Conservation (phyloP, 2,329 filamentous ascomycete species). For the Phyllosticta citrichinensis region DNA sequence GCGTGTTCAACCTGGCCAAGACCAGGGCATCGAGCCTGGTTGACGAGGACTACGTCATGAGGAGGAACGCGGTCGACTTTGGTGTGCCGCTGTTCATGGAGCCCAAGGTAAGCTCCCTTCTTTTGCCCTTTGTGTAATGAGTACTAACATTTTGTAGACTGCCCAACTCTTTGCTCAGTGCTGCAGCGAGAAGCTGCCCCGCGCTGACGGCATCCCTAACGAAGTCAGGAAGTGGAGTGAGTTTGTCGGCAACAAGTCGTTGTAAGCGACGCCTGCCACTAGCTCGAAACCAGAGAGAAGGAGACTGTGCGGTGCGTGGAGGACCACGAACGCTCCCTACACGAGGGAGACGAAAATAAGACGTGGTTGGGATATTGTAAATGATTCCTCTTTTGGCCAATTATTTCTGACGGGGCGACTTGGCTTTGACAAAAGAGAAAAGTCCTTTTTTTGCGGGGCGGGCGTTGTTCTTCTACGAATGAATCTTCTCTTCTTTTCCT, state of each 20-base stretch:
- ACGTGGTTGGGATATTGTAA: neutral
- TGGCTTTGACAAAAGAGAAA: neutral
- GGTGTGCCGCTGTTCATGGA: constrained; percentile 98
- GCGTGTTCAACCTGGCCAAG: constrained; percentile 89
- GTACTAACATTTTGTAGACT: constrained; percentile 48
- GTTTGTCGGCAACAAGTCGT: constrained; percentile 57
- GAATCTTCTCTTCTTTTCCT: neutral
- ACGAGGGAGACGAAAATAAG: neutral
- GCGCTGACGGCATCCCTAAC: constrained; percentile 73
- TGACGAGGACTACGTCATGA: constrained; percentile 97
- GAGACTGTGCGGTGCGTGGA: neutral
- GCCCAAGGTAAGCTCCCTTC: constrained; percentile 61
- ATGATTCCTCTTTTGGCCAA: neutral
- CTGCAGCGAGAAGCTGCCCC: constrained; percentile 92
- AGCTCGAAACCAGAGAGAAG: neutral
- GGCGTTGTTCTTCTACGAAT: neutral
- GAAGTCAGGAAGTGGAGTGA: constrained; percentile 94
- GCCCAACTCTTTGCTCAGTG: constrained; percentile 92
- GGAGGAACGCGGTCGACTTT: constrained; percentile 96
- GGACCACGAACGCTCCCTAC: neutral
- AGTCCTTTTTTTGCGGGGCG: neutral
- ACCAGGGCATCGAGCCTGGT: constrained; percentile 70
- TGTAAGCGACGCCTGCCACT: neutral
- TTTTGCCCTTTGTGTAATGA: neutral
- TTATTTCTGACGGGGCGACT: neutral